A percentile compares a stretch with the other conserved stretches of the same genome.
Conservation (phyloP, 208 protist species). For the Acanthamoeba royreba region DNA sequence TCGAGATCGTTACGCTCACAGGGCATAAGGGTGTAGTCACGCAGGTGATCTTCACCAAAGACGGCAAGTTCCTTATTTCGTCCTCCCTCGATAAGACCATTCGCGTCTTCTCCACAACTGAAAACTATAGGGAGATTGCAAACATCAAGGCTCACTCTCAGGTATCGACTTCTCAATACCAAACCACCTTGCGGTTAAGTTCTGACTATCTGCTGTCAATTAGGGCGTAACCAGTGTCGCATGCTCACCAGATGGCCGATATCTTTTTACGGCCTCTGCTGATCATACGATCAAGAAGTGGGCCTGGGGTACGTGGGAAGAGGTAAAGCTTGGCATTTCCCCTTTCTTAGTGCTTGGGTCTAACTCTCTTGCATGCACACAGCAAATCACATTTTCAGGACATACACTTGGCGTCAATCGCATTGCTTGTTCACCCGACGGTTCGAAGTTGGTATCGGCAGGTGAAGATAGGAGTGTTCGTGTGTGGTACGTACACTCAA, state of each 20-base stretch:
- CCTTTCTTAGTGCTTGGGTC: background rate
- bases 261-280: conserved; percentile 31
- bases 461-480: background rate
- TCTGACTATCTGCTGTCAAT: background rate
- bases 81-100: conserved; percentile 10
- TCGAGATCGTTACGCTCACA: conserved; percentile 49
- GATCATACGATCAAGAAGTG: conserved; percentile 53
- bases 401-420: conserved; percentile 53
- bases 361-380: conserved; percentile 29
- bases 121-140: background rate
- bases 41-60: background rate
- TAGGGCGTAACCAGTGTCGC: background rate
- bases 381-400: background rate
- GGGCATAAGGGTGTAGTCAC: conserved; percentile 22
- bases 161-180: conserved; percentile 18
- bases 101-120: background rate
- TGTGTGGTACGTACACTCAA: conserved; percentile 59
- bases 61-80: background rate
- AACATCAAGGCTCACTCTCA: background rate
- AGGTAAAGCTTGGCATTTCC: background rate
- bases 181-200: conserved; percentile 1
- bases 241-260: background rate
- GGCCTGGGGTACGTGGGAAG: conserved; percentile 12
- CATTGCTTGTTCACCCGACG: background rate
- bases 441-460: conserved; percentile 28